These are phyloP conservation scores for Pleurotus pulmonarius DNA, from an alignment of 768 basidiomycete genomes.

Conservation along the genomic window DNA sequence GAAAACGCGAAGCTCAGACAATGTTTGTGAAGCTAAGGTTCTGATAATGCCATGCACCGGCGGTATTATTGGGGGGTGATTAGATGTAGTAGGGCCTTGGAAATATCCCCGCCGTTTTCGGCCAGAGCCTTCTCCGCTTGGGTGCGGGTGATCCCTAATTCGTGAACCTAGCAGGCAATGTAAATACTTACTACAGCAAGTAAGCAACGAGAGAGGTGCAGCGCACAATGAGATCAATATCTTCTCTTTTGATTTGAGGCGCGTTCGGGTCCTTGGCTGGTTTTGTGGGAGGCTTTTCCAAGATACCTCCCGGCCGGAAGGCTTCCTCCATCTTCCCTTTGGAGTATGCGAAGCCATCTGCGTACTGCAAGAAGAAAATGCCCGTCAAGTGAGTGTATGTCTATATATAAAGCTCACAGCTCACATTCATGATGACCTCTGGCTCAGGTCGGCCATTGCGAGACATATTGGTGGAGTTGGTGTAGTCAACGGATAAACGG, in stretches of 20 bases:
- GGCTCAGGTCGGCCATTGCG: slow-evolving; percentile 57
- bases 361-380: slow-evolving; percentile 36
- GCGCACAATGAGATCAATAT: slow-evolving; percentile 62
- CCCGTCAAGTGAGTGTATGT: neutral
- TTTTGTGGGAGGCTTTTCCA: slow-evolving; percentile 55
- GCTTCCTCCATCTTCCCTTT: slow-evolving; percentile 68
- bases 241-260: slow-evolving; percentile 48
- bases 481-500: too few species aligned
- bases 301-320: slow-evolving; percentile 48
- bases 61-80: slow-evolving; percentile 18
- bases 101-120: slow-evolving; percentile 50
- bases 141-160: slow-evolving; percentile 57
- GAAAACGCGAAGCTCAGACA: too few species aligned
- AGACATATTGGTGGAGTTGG: slow-evolving; percentile 20
- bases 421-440: slow-evolving; percentile 65
- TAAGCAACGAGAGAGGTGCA: neutral
- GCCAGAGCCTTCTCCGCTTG: slow-evolving; percentile 57
- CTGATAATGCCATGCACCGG: too few species aligned
- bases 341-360: slow-evolving; percentile 63
- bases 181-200: neutral
- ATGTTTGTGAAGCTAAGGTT: too few species aligned
- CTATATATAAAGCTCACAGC: slow-evolving; percentile 13
- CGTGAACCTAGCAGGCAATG: slow-evolving; percentile 43
- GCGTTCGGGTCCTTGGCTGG: slow-evolving; percentile 35
- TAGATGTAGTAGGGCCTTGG: slow-evolving; percentile 44